These are phyloP conservation scores for Epichloe sp. DNA, from an alignment of 2,329 filamentous ascomycete species.

Conservation along the genomic window DNA sequence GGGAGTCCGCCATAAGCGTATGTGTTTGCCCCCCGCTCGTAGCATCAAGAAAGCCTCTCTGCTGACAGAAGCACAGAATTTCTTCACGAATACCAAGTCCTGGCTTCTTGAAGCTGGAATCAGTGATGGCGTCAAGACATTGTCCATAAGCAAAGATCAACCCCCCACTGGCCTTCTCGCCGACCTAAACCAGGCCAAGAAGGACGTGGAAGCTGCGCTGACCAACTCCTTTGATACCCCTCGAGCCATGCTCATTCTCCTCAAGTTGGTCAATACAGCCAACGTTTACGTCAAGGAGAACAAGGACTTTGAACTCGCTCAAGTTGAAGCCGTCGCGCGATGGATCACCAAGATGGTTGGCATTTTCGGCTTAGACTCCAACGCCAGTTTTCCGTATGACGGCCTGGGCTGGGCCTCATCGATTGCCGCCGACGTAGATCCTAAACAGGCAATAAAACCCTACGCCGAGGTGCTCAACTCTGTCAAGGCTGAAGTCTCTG, in stretches of 20 bases:
- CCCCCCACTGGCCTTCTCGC: constrained; percentile 20
- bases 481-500: constrained; percentile 32
- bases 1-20: constrained; percentile 66
- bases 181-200: constrained; percentile 40
- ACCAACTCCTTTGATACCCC: constrained; percentile 83
- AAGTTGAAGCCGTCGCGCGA: constrained; percentile 46
- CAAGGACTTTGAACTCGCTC: constrained; percentile 31
- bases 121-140: constrained; percentile 20
- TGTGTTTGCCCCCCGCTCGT: constrained; percentile 12
- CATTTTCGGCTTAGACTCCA: constrained; percentile 67
- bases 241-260: constrained; percentile 63
- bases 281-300: constrained; percentile 46
- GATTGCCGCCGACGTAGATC: constrained; percentile 27
- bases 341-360: constrained; percentile 78
- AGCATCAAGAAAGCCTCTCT: not conserved
- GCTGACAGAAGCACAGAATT: constrained; percentile 30
- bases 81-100: constrained; percentile 44
- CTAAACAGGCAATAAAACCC: constrained; percentile 31
- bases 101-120: constrained; percentile 33
- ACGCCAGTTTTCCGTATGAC: constrained; percentile 39
- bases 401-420: constrained; percentile 42
- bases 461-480: constrained; percentile 32
- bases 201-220: constrained; percentile 45
- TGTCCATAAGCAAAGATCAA: constrained; percentile 24
- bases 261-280: constrained; percentile 63